Percentiles rank a stretch among this genome's conserved stretches.
phyloP scores from a whole-genome alignment of 805 yeast genomes.

The Nakazawaea molendinolei region DNA sequence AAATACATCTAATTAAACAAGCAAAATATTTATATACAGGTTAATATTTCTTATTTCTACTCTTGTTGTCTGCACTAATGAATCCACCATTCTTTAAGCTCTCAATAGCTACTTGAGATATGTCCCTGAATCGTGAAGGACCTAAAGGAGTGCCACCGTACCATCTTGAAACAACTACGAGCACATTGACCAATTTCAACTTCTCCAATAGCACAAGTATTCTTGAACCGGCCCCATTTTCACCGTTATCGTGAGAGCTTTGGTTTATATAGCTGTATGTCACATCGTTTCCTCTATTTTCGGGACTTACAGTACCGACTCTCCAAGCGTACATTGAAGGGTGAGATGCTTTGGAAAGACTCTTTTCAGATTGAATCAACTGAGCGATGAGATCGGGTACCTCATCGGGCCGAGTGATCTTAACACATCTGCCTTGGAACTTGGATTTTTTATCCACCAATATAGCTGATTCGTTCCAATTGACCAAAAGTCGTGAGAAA shows the following conservation, averaged over 20 bases:
- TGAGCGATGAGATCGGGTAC: conserved; percentile 35
- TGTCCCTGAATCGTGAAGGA: conserved; percentile 61
- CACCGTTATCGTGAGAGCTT: conserved; percentile 68
- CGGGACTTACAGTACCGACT: no score
- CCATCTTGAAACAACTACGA: conserved; percentile 75
- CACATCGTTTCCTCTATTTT: no score
- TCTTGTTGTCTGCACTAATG: conserved; percentile 4
- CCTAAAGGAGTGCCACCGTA: conserved; percentile 77
- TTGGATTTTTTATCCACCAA: conserved; percentile 50
- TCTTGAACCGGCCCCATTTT: conserved; percentile 64
- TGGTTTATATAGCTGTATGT: conserved; percentile 31
- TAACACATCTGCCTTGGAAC: conserved; percentile 57
- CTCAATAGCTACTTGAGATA: conserved; percentile 48
- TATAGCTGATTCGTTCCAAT: conserved; percentile 36
- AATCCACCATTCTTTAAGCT: conserved; percentile 36
- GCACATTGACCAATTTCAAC: conserved; percentile 40
- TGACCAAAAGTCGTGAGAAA: neutral
- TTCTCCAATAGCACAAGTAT: conserved; percentile 48
- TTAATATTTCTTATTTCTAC: neutral
- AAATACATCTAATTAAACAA: conserved; percentile 54
- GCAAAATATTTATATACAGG: neutral
- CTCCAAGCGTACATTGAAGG: conserved; percentile 75
- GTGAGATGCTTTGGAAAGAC: conserved; percentile 53
- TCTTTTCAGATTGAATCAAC: conserved; percentile 34
- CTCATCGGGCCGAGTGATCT: conserved; percentile 31